Evolutionary conservation across 768 basidiomycete species (phyloP).

Genomic region (Lepiota venenata): DNA sequence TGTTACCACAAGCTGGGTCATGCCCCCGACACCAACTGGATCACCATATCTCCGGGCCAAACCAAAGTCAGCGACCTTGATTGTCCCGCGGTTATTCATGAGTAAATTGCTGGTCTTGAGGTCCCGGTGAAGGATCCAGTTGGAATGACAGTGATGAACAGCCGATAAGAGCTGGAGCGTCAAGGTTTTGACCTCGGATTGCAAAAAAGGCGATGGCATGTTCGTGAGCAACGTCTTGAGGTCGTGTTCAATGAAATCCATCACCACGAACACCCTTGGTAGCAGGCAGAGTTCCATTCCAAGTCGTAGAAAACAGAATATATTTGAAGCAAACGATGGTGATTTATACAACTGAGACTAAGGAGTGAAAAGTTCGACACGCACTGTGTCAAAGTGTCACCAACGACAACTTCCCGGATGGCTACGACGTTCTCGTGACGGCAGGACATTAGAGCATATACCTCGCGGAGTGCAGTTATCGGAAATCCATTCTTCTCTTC

Average conservation of each 20-base stretch:
- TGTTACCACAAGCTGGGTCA: slow-evolving; percentile 98
- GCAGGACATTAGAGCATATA: slow-evolving; percentile 95
- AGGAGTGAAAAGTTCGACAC: slow-evolving; percentile 36
- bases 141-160: slow-evolving; percentile 88
- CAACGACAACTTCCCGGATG: slow-evolving; percentile 97
- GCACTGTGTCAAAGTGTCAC: slow-evolving; percentile 98
- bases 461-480: slow-evolving; percentile 92
- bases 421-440: slow-evolving; percentile 94
- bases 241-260: slow-evolving; percentile 99
- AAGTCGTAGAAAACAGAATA: slow-evolving; percentile 7
- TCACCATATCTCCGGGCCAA: slow-evolving; percentile 95
- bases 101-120: slow-evolving; percentile 96
- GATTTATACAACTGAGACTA: slow-evolving; percentile 24
- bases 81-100: slow-evolving; percentile 98
- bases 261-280: slow-evolving; percentile 93
- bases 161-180: slow-evolving; percentile 93
- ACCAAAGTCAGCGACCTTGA: slow-evolving; percentile 99
- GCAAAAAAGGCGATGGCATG: slow-evolving; percentile 96
- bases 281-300: slow-evolving; percentile 13
- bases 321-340: slow-evolving; percentile 15
- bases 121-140: slow-evolving; percentile 98
- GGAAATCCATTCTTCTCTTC: slow-evolving; percentile 99
- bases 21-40: slow-evolving; percentile 91
- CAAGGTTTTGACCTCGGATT: slow-evolving; percentile 97
- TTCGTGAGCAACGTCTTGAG: slow-evolving; percentile 92